phyloP scores from a whole-genome alignment of 352 stramenopile genomes.

The Globisporangium alternatum region DNA sequence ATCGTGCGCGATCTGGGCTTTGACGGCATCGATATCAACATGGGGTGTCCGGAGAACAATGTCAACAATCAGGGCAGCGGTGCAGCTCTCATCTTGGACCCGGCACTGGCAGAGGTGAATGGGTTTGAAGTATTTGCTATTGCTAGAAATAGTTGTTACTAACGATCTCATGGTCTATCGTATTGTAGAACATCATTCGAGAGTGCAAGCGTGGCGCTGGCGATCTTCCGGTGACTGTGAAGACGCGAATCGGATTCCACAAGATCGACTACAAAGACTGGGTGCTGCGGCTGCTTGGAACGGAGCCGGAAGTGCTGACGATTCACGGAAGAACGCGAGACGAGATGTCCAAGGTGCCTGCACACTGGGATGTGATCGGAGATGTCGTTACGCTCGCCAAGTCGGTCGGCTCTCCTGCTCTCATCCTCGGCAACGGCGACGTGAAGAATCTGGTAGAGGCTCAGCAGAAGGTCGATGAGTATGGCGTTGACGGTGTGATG shows the following conservation, averaged over 20 bases:
- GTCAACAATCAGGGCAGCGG: conserved; percentile 81
- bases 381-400: conserved; percentile 61
- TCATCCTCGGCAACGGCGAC: conserved; percentile 82
- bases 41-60: conserved; percentile 75
- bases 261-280: conserved; percentile 79
- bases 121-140: background rate
- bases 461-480: conserved; percentile 58
- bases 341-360: conserved; percentile 81
- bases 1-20: conserved; percentile 79
- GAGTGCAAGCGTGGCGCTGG: conserved; percentile 69
- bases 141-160: background rate
- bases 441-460: conserved; percentile 64
- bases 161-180: no score
- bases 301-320: conserved; percentile 67
- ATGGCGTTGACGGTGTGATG: conserved; percentile 79
- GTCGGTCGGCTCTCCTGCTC: conserved; percentile 40
- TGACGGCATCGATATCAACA: conserved; percentile 87
- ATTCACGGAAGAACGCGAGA: conserved; percentile 75
- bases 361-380: conserved; percentile 81
- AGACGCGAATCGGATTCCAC: conserved; percentile 80
- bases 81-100: conserved; percentile 61
- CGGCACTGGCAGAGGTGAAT: conserved; percentile 40
- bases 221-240: conserved; percentile 66
- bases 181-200: conserved; percentile 44
- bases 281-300: conserved; percentile 64